These are phyloP conservation scores for Didymella arachidicola DNA, from an alignment of 2,329 filamentous ascomycete genomes.

Conservation along the genomic window DNA sequence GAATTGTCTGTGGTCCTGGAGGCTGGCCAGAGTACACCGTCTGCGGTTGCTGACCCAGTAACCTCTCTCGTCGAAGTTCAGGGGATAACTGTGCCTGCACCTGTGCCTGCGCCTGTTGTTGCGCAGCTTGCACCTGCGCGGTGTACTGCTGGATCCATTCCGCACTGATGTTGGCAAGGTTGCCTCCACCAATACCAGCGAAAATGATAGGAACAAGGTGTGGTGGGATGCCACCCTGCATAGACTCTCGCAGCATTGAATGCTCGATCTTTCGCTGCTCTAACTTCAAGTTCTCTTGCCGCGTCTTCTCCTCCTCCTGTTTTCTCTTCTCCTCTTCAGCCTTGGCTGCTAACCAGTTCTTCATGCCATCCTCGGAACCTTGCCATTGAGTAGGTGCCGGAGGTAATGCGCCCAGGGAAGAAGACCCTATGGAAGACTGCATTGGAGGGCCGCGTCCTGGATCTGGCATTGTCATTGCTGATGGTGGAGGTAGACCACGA, in stretches of 20 bases:
- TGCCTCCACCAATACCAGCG: constrained; percentile 59
- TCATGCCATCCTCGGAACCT: constrained; percentile 60
- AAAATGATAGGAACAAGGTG: constrained; percentile 63
- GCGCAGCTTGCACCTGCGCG: constrained; percentile 54
- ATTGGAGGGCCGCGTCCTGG: constrained; percentile 51
- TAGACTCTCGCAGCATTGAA: constrained; percentile 61
- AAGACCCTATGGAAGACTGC: constrained; percentile 14
- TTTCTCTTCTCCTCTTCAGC: constrained; percentile 62
- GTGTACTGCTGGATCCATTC: constrained; percentile 62
- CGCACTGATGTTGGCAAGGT: constrained; percentile 57
- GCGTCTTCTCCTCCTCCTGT: constrained; percentile 63
- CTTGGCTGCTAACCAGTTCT: constrained; percentile 60
- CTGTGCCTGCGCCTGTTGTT: constrained; percentile 54
- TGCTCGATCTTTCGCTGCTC: constrained; percentile 63
- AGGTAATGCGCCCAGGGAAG: constrained; percentile 53
- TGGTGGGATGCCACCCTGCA: constrained; percentile 61
- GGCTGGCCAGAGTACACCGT: constrained; percentile 41
- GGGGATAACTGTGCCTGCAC: constrained; percentile 52
- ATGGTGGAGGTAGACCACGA: constrained; percentile 62
- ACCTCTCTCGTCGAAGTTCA: constrained; percentile 53
- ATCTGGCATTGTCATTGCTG: constrained; percentile 61
- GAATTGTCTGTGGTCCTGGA: constrained; percentile 42
- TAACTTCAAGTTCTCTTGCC: constrained; percentile 58
- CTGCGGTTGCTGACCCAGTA: constrained; percentile 52
- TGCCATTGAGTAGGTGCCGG: constrained; percentile 59